These are phyloP conservation scores for Cytidiella melzeri DNA, from an alignment of 768 basidiomycete species.

Conservation along the genomic window DNA sequence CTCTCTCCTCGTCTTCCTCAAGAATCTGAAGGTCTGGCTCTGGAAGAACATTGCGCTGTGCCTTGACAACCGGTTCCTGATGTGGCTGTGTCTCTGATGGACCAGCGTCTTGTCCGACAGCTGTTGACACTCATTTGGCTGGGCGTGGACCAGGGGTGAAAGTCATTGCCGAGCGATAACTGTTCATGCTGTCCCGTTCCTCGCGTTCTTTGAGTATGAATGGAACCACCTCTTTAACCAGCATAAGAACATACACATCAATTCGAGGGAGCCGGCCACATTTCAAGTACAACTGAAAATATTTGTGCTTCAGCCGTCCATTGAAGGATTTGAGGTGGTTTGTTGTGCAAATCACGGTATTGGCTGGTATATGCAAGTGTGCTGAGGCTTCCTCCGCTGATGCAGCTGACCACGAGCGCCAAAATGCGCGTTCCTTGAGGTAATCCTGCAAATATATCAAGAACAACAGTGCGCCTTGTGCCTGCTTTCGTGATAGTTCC, in stretches of 20 bases:
- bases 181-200: too few species aligned
- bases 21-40: too few species aligned
- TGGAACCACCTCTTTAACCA: background rate
- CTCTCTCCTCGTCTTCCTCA: too few species aligned
- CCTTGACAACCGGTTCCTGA: too few species aligned
- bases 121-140: too few species aligned
- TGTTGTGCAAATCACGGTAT: constrained; percentile 24
- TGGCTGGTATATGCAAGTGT: constrained; percentile 18
- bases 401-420: constrained; percentile 26
- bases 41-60: too few species aligned
- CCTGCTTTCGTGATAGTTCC: background rate
- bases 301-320: constrained; percentile 25
- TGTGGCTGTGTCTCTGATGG: too few species aligned
- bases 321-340: constrained; percentile 34
- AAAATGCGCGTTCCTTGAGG: constrained; percentile 7
- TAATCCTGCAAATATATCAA: background rate
- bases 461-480: background rate
- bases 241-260: background rate
- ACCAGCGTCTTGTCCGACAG: too few species aligned
- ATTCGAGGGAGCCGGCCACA: background rate
- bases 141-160: too few species aligned
- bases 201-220: background rate
- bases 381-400: constrained; percentile 23
- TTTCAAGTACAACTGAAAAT: constrained; percentile 9
- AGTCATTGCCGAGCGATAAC: too few species aligned